phyloP scores from a whole-genome alignment of 305 asterid species.

The Stenogyne calaminthoides region DNA sequence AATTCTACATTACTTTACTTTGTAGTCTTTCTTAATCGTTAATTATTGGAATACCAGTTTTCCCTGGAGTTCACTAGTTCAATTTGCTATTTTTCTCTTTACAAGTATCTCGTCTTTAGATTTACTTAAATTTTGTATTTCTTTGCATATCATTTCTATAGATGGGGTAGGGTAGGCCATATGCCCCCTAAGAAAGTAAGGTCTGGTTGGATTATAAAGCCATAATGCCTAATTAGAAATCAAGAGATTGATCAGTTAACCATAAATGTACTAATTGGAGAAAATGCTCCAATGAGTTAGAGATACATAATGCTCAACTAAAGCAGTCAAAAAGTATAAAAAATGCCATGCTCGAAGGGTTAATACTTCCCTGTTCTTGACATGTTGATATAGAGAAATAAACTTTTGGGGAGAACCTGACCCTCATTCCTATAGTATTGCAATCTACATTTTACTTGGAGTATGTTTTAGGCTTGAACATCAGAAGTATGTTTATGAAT shows the following conservation, averaged over 20 bases:
- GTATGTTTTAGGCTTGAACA: neutral
- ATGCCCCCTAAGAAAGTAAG: neutral
- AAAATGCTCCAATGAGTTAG: neutral
- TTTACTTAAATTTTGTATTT: neutral
- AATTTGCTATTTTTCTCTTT: neutral
- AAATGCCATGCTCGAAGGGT: neutral
- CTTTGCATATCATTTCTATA: neutral
- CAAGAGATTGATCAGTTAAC: neutral
- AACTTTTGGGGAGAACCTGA: neutral
- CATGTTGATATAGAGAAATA: neutral
- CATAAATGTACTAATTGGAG: neutral
- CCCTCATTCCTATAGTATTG: neutral
- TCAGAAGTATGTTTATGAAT: neutral
- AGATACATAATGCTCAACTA: neutral
- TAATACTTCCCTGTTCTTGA: neutral
- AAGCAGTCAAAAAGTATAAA: neutral
- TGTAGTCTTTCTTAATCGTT: neutral
- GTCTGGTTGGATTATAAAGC: neutral
- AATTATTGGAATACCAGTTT: neutral
- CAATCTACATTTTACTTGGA: neutral
- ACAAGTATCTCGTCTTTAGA: neutral
- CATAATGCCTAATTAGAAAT: neutral
- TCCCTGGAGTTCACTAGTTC: neutral
- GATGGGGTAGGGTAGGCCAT: constrained; percentile 20
- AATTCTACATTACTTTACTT: neutral